phyloP scores from a whole-genome alignment of 805 yeast species.

The Yarrowia sp. region DNA sequence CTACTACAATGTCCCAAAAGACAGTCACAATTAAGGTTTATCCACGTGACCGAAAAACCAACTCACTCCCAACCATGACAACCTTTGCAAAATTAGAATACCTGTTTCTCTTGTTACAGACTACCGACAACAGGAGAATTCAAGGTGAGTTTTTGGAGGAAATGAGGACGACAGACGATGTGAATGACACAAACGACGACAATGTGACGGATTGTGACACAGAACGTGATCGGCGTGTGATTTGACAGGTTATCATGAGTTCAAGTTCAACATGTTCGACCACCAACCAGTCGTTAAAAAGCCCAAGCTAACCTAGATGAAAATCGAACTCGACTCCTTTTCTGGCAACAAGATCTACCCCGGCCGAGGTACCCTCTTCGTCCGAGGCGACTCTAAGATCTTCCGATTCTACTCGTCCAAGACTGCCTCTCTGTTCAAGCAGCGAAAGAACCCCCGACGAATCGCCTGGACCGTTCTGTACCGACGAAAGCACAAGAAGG shows the following conservation, averaged over 20 bases:
- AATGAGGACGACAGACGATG: neutral
- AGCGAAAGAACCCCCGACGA: conserved; percentile 99
- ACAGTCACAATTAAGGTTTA: conserved; percentile 12
- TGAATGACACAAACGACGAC: too few relatives aligned
- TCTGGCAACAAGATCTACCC: conserved; percentile 99
- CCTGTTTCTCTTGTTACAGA: conserved; percentile 26
- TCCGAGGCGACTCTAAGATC: conserved; percentile 99
- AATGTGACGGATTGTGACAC: too few relatives aligned
- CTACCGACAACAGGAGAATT: conserved; percentile 25
- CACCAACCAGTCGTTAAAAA: too few relatives aligned
- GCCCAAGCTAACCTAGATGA: conserved; percentile 65
- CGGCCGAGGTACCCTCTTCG: conserved; percentile 99
- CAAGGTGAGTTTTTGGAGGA: conserved; percentile 19
- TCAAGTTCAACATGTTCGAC: too few relatives aligned
- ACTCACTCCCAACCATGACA: conserved; percentile 26
- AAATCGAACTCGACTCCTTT: conserved; percentile 99
- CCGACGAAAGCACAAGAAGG: conserved; percentile 99
- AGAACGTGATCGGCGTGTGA: too few relatives aligned
- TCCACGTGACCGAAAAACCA: neutral
- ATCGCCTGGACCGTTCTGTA: conserved; percentile 98
- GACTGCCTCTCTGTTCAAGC: conserved; percentile 96
- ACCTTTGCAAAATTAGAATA: conserved; percentile 23
- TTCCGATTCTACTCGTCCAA: conserved; percentile 99
- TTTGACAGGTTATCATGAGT: too few relatives aligned
- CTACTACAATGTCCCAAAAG: neutral